Base-by-base conservation (phyloP, 148 eudicot genomes). In the Cornus suecica region DNA sequence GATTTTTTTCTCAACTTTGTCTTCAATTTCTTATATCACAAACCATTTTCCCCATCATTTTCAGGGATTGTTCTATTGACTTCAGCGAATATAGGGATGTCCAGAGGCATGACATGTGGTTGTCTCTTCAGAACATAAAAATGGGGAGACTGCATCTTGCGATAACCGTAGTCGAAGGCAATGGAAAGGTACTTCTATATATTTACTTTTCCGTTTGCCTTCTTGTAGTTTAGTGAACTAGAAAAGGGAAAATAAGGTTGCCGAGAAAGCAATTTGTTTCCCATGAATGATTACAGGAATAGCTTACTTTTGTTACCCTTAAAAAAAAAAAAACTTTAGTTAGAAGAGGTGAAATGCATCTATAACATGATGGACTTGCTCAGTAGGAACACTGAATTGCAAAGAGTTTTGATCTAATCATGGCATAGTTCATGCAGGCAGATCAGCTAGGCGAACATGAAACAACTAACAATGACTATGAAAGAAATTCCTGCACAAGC, bases 31-130 rank as follows among this genome's bases (percentile, higher is more conserved):
- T n/a, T n/a, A n/a, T n/a, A n/a, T n/a, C n/a, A n/a, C n/a, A 8
- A 26, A 30, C 26, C 15, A 20, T 37, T 26, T 26, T 16, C 76
- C 54, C 60, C 7, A 10, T 79, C 69, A 63, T 52, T 68, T 51
- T 67, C 91, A 95, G 99, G 42, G 90, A 82, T 25, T 95, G 97
- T 81, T 87, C 86, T 27, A 74, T 95, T 64, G 84, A 83, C 81
- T 84, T 95, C 70, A 72, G 68, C 30, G 88, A 85, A 42, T 80
- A 85, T 68, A 81, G 93, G 86, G 93, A 71, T 84, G 94, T 94
- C 72, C 88, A 91, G 80, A 90, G 98, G 83, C 94, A 86, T 81
- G 94, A 88, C 78, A 81, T 91, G 80, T 95, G 99, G 99, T 68
- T 95, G 86, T 72, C 93, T 73, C 92, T 95, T 68, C 85, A 85